Evolutionary conservation across 371 early-diverging fungal species (phyloP).

Genomic region (Capillidium heterosporum): DNA sequence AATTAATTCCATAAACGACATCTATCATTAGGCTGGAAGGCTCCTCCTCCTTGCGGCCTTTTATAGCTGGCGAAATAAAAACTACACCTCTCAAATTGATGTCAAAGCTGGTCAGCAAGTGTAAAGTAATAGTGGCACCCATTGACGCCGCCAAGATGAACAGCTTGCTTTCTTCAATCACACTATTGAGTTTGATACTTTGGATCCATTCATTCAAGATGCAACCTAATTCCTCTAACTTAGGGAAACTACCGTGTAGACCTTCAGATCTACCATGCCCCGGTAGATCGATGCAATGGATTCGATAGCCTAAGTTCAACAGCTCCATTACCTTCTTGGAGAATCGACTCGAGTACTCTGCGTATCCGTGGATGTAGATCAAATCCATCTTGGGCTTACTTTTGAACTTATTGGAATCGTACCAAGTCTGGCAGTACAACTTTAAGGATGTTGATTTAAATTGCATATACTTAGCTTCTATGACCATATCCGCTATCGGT

Average conservation of each 20-base stretch:
- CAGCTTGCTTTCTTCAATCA: not conserved
- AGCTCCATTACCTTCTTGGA: not conserved
- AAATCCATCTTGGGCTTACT: constrained; percentile 1
- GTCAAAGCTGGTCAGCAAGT: not conserved
- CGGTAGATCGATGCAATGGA: constrained; percentile 4
- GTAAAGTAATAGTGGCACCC: not conserved
- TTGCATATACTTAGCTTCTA: no score
- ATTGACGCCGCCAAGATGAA: not conserved
- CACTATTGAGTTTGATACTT: not conserved
- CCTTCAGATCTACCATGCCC: constrained; percentile 1
- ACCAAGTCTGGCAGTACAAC: constrained; percentile 1
- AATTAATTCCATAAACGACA: not conserved
- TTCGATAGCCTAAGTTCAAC: not conserved
- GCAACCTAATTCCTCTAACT: not conserved
- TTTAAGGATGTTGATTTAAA: no score
- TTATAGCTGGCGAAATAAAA: not conserved
- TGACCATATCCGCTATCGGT: not conserved
- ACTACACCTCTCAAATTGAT: not conserved
- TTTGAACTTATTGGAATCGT: not conserved
- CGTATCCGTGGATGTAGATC: not conserved
- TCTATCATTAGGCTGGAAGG: not conserved
- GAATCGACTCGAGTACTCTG: not conserved
- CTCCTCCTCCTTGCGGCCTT: no score
- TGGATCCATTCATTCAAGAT: not conserved
- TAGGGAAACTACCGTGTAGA: not conserved